Conservation (phyloP, 441 rosid species). For the Erysimum cheiri region DNA sequence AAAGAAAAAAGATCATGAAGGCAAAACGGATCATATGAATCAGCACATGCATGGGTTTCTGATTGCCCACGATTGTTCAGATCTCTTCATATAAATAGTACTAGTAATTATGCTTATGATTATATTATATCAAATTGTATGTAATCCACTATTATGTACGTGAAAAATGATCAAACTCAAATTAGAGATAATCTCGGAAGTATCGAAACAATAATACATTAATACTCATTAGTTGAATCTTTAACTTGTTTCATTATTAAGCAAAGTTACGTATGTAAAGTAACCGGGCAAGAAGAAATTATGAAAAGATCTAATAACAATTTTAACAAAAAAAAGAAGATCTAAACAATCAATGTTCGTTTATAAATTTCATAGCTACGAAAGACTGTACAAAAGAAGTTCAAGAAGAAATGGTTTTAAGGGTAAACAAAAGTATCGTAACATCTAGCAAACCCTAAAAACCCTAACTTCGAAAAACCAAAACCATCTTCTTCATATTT, state of each 20-base stretch:
- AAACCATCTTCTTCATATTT: constrained; percentile 19
- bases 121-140: constrained; percentile 23
- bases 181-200: constrained; percentile 14
- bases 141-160: constrained; percentile 10
- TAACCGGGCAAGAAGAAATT: constrained; percentile 10
- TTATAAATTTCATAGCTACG: constrained; percentile 25
- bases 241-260: constrained; percentile 20
- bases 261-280: constrained; percentile 28
- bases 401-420: constrained; percentile 35
- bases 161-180: constrained; percentile 12
- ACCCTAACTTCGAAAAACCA: constrained; percentile 45
- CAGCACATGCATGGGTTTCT: constrained; percentile 28
- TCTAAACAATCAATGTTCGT: constrained; percentile 17
- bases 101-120: constrained; percentile 1
- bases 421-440: constrained; percentile 29
- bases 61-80: constrained; percentile 29
- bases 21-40: constrained; percentile 27
- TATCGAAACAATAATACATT: background rate
- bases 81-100: background rate
- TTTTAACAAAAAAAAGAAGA: background rate
- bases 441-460: constrained; percentile 36
- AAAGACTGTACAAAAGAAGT: constrained; percentile 39
- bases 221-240: background rate
- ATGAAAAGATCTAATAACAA: background rate
- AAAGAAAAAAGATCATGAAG: too few species aligned